These are phyloP conservation scores for Nelumbo lutea DNA, from an alignment of 164 flowering plant genomes.

Conservation along the genomic window DNA sequence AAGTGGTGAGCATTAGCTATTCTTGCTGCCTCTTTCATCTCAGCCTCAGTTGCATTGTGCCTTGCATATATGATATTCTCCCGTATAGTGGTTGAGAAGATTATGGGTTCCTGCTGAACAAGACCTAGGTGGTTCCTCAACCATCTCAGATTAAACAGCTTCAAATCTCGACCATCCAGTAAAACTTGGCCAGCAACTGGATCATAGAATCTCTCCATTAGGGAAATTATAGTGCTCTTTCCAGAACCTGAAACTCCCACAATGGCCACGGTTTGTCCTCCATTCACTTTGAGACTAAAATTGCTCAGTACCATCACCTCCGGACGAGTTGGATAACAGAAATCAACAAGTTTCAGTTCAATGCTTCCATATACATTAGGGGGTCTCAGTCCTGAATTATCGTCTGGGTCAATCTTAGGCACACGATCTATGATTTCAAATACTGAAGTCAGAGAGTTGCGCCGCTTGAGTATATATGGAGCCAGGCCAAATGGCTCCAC, in stretches of 20 bases:
- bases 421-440: constrained; percentile 91
- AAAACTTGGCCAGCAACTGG: constrained; percentile 88
- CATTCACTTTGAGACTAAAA: constrained; percentile 82
- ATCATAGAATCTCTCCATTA: constrained; percentile 87
- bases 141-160: constrained; percentile 79
- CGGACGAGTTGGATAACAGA: constrained; percentile 89
- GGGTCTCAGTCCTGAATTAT: constrained; percentile 71
- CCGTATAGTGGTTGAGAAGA: constrained; percentile 86
- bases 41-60: constrained; percentile 95
- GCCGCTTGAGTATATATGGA: constrained; percentile 88
- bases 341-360: constrained; percentile 83
- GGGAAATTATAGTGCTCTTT: constrained; percentile 85
- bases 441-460: constrained; percentile 78
- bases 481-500: constrained; percentile 99
- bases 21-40: constrained; percentile 97
- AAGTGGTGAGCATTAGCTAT: constrained; percentile 98
- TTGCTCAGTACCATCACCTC: constrained; percentile 80
- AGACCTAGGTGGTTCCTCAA: constrained; percentile 90
- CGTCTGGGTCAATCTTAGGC: constrained; percentile 91
- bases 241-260: constrained; percentile 99
- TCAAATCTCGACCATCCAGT: constrained; percentile 85
- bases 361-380: constrained; percentile 90
- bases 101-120: constrained; percentile 94
- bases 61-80: constrained; percentile 95
- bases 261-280: constrained; percentile 96